These are phyloP conservation scores for Metahyphopichia silvanorum DNA, from an alignment of 805 yeast species.

Conservation along the genomic window DNA sequence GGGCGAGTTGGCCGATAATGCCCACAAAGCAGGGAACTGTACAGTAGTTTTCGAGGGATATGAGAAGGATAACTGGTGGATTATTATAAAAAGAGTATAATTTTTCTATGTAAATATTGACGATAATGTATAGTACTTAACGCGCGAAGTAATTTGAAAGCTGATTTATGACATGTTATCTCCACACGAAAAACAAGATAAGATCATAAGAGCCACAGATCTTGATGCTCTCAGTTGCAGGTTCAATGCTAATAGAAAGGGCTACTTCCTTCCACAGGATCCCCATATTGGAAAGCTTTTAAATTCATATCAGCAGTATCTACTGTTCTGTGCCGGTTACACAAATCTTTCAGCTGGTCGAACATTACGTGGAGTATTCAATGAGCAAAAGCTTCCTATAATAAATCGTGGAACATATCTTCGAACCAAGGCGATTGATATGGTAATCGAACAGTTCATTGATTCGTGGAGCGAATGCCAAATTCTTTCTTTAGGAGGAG, in stretches of 20 bases:
- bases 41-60: conserved; percentile 69
- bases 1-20: conserved; percentile 80
- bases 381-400: conserved; percentile 52
- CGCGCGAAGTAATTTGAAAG: too few species aligned
- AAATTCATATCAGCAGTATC: conserved; percentile 31
- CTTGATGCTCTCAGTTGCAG: conserved; percentile 70
- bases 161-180: conserved; percentile 21
- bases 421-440: conserved; percentile 53
- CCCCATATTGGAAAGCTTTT: conserved; percentile 29
- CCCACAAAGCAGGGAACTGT: conserved; percentile 65
- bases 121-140: too few species aligned
- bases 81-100: conserved; percentile 22
- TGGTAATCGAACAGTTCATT: conserved; percentile 42
- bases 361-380: conserved; percentile 35
- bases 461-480: conserved; percentile 34
- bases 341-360: conserved; percentile 38
- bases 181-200: conserved; percentile 35
- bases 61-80: conserved; percentile 95
- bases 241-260: conserved; percentile 44
- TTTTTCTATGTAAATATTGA: too few species aligned
- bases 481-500: conserved; percentile 74
- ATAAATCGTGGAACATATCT: conserved; percentile 71
- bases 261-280: conserved; percentile 45
- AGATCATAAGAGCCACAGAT: conserved; percentile 57
- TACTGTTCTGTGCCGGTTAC: conserved; percentile 39